Evolutionary conservation across 164 flowering plant species (phyloP).

Genomic region (Vitis rupestris): DNA sequence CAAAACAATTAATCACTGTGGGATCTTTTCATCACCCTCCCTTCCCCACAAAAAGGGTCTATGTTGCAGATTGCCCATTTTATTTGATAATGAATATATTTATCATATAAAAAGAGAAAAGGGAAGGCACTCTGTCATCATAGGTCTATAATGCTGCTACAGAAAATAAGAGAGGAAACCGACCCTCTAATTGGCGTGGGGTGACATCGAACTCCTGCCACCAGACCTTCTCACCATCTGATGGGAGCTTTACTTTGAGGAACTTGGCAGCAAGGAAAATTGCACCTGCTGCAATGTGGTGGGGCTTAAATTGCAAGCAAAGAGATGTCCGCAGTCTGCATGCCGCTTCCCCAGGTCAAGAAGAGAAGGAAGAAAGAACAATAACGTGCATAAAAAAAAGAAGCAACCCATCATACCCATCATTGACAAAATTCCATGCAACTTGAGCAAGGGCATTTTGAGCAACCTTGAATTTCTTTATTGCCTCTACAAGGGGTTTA

Average conservation of each 20-base stretch:
- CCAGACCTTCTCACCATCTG: constrained; percentile 88
- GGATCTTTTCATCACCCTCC: no score
- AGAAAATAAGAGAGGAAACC: constrained; percentile 18
- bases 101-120: no score
- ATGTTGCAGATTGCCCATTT: no score
- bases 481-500: constrained; percentile 81
- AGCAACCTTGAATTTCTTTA: constrained; percentile 82
- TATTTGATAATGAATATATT: no score
- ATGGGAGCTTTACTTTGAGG: constrained; percentile 80
- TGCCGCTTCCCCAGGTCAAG: constrained; percentile 28
- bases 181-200: constrained; percentile 88
- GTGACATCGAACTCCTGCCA: constrained; percentile 95
- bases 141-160: neutral
- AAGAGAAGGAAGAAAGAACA: constrained; percentile 16
- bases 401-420: constrained; percentile 57
- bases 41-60: no score
- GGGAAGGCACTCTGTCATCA: no score
- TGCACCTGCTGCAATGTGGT: constrained; percentile 88
- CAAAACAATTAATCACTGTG: no score
- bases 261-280: constrained; percentile 90
- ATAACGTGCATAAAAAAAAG: constrained; percentile 1
- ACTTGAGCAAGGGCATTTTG: constrained; percentile 83
- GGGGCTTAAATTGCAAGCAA: constrained; percentile 87
- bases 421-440: constrained; percentile 92
- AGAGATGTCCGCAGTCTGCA: constrained; percentile 88